phyloP scores from a whole-genome alignment of 2,329 filamentous ascomycete genomes.

The Diaporthe sp. region DNA sequence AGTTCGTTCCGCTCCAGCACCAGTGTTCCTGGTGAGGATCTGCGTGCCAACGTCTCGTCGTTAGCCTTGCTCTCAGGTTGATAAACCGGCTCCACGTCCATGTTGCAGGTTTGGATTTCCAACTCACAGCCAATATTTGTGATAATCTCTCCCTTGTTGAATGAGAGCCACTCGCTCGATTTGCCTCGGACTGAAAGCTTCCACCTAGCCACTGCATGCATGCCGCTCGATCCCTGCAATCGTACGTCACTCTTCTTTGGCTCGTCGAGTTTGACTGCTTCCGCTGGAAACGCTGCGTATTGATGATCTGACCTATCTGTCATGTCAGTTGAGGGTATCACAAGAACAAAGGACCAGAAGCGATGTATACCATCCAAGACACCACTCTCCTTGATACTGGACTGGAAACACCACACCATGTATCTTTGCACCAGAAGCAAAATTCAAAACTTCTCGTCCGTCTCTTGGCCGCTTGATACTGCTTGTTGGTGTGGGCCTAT shows the following conservation, averaged over 20 bases:
- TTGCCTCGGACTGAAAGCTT: slow-evolving; percentile 61
- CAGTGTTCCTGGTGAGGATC: slow-evolving; percentile 63
- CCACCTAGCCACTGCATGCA: slow-evolving; percentile 64
- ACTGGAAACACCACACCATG: slow-evolving; percentile 65
- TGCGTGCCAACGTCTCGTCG: slow-evolving; percentile 40
- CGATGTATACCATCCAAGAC: slow-evolving; percentile 59
- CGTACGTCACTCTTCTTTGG: slow-evolving; percentile 59
- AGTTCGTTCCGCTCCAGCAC: slow-evolving; percentile 68
- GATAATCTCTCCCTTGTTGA: slow-evolving; percentile 75
- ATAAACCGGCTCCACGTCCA: background rate
- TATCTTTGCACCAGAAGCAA: slow-evolving; percentile 58
- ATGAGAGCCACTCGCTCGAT: slow-evolving; percentile 62
- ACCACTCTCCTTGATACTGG: slow-evolving; percentile 67
- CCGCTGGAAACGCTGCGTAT: slow-evolving; percentile 61
- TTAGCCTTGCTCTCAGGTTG: background rate
- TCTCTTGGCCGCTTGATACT: slow-evolving; percentile 16
- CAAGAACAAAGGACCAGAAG: background rate
- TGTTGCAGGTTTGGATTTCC: background rate
- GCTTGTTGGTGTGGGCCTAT: slow-evolving; percentile 21
- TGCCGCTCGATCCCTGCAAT: slow-evolving; percentile 58
- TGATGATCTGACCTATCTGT: slow-evolving; percentile 57
- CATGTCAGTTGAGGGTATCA: background rate
- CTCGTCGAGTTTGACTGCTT: slow-evolving; percentile 60
- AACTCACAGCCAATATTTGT: slow-evolving; percentile 72
- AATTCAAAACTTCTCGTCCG: slow-evolving; percentile 41